Base-by-base conservation (phyloP, 345 rosid species). In the Combretum micranthum region DNA sequence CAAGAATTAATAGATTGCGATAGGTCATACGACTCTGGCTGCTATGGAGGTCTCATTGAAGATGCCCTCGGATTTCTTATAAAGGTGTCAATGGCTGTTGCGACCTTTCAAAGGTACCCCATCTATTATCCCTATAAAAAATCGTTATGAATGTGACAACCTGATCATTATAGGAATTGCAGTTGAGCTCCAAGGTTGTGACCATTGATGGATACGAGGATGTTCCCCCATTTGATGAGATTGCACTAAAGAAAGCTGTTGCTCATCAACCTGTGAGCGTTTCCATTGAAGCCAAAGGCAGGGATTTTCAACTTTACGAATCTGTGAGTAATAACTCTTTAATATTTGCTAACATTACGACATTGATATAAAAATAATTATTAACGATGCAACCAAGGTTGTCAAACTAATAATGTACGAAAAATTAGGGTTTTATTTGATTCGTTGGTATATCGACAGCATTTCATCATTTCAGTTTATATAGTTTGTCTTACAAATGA, bases 1-100 rank as follows among this genome's bases (percentile, higher is more conserved):
- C 97, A 90, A 66, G 96, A 90, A 71, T 79, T 87, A 75, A 85
- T 90, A 42, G 96, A 90, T 56, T 90, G 97, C 43, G 96, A 87
- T 60, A 78, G 68, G 0, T 17, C 67, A 1, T 74, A 73, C 69
- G 80, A 90, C 82, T 80, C 82, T 46, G n/a, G 97, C 16, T 87
- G 97, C 77, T 78, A 79, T 7, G 97, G 97, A 26, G 97, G 97
- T 62, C 82, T 87, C 13, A 87, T 90, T 96, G 97, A 90, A 65
- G 78, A 87, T 61, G 97, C 87, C 44, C 85, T 87, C 59, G n/a
- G n/a, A 62, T 90, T 76, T 72, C 96, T 19, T 87, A 85, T 69
- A 37, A 64, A 21, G 92, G 72, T 77, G 75, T 75, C 46, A 80
- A 85, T 47, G 75, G 83, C 52, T 69, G 54, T 47, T 90, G 95